A percentile compares a stretch with the other conserved stretches of the same genome.
These are phyloP conservation scores for Coccomyxa sp. DNA, from an alignment of 139 green algal genomes.

Conservation along the genomic window DNA sequence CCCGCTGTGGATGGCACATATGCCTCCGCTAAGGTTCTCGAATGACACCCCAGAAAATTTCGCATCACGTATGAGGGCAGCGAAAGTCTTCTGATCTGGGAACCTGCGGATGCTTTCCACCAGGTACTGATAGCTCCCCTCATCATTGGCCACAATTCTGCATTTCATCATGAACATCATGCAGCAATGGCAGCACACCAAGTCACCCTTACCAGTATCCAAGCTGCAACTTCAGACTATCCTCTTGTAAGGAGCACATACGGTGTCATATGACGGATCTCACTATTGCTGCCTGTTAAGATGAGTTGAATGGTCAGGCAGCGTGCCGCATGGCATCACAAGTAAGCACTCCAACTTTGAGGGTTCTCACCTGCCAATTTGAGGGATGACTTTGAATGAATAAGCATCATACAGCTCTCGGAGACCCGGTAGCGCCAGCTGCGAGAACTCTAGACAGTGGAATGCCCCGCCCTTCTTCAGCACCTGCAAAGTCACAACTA, in stretches of 20 bases:
- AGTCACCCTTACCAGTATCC: background rate
- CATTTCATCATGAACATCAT: background rate
- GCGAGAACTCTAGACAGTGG: slow-evolving; percentile 93
- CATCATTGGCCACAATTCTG: slow-evolving; percentile 78
- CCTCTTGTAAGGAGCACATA: background rate
- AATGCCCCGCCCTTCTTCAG: slow-evolving; percentile 81
- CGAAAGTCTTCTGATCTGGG: slow-evolving; percentile 74
- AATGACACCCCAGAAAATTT: slow-evolving; percentile 80
- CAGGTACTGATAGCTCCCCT: slow-evolving; percentile 91
- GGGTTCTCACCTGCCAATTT: slow-evolving; percentile 55
- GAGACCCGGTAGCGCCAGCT: slow-evolving; percentile 60
- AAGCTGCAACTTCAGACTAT: too few relatives aligned
- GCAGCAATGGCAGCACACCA: background rate
- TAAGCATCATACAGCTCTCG: slow-evolving; percentile 89
- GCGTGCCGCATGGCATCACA: too few relatives aligned
- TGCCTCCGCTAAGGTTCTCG: slow-evolving; percentile 79
- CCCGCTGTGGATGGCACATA: slow-evolving; percentile 93
- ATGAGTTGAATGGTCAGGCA: too few relatives aligned
- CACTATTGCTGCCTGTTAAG: too few relatives aligned
- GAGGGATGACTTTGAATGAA: slow-evolving; percentile 92
- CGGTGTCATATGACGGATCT: too few relatives aligned
- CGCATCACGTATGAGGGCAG: slow-evolving; percentile 70
- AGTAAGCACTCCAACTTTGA: background rate
- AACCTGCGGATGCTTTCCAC: slow-evolving; percentile 97
- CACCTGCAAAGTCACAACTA: slow-evolving; percentile 45